A percentile compares a stretch with the other conserved stretches of the same genome.
phyloP scores from a whole-genome alignment of 352 stramenopile genomes.

The Phytophthora idaei region DNA sequence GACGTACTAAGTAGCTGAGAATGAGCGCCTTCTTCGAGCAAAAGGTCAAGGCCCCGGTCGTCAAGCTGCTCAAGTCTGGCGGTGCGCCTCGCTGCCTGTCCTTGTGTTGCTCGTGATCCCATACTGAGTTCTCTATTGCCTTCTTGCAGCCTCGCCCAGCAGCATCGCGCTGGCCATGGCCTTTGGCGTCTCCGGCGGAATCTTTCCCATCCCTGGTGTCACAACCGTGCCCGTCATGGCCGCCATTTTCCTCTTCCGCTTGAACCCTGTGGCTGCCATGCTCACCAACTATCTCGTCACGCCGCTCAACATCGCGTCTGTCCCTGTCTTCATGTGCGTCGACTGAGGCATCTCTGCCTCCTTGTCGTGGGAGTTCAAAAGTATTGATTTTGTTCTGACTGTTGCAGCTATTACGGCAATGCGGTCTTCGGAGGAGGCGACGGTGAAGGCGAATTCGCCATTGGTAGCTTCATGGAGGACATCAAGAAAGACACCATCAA shows the following conservation, averaged over 20 bases:
- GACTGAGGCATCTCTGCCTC: not conserved
- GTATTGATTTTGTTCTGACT: slow-evolving; percentile 4
- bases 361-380: not conserved
- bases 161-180: slow-evolving; percentile 82
- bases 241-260: slow-evolving; percentile 77
- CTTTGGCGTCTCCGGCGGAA: slow-evolving; percentile 74
- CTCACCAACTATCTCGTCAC: slow-evolving; percentile 85
- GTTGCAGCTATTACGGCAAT: slow-evolving; percentile 66
- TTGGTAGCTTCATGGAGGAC: slow-evolving; percentile 70
- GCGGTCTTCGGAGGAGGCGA: slow-evolving; percentile 47
- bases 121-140: slow-evolving; percentile 1
- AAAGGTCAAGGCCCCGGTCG: slow-evolving; percentile 72
- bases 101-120: not conserved
- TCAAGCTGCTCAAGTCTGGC: slow-evolving; percentile 78
- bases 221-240: slow-evolving; percentile 78
- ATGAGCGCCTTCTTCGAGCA: slow-evolving; percentile 62
- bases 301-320: slow-evolving; percentile 75
- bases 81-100: slow-evolving; percentile 35
- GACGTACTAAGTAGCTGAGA: not conserved
- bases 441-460: slow-evolving; percentile 65
- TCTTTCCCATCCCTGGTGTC: slow-evolving; percentile 81
- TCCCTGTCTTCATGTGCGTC: slow-evolving; percentile 82
- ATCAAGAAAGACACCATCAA: slow-evolving; percentile 76
- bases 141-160: slow-evolving; percentile 61
- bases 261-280: slow-evolving; percentile 84